Evolutionary conservation across 2,329 filamentous ascomycete genomes (phyloP), one percentile per base, ranked within the genome.

Genomic region (Paraphoma sp.): DNA sequence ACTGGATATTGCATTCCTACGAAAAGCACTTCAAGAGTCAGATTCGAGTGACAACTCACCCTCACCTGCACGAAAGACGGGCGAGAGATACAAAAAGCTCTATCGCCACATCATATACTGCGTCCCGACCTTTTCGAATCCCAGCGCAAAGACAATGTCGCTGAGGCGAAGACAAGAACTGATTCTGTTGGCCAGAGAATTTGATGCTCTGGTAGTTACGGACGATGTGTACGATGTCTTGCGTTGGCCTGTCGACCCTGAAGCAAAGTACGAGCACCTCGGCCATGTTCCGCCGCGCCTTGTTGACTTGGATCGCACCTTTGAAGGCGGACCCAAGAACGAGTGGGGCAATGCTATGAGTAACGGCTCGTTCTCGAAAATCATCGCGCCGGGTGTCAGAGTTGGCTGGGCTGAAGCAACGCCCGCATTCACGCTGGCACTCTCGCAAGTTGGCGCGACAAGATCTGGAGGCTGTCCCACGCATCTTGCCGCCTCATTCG

Each of bases 331-430:
- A 16, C 12, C 83, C 72, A 46, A 75, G 50, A 80, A 85, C 68
- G 79, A 79, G 29, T 95, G 92, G 72, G 92, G 93, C 12, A 87
- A 97, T 73, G 84, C 86, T 5, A 80, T 93, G 33, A 92, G 89
- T 71, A 97, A 97, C 73, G 92, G 90, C n/a, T 91, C 88, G 3
- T 97, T 97, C 76, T 90, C 87, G 74, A 97, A 97, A 75, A 86
- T 63, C 33, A 61, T 61, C 33, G 60, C 60, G 14, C 60, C 57
- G 4, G 60, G 93, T 1, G 78, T 89, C 45, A 82, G 93, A 28
- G 92, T 89, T 0, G 93, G 93, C 16, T 97, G 92, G 92, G 84
- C 87, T 0, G 91, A 96, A 72, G 88, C 83, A 0, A 87, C 86
- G 6, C 80, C 82, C 45, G 85, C 82, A 61, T 78, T 89, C 53